Conservation (phyloP, 768 basidiomycete genomes). For the Cantharellus cinnabarinus region DNA sequence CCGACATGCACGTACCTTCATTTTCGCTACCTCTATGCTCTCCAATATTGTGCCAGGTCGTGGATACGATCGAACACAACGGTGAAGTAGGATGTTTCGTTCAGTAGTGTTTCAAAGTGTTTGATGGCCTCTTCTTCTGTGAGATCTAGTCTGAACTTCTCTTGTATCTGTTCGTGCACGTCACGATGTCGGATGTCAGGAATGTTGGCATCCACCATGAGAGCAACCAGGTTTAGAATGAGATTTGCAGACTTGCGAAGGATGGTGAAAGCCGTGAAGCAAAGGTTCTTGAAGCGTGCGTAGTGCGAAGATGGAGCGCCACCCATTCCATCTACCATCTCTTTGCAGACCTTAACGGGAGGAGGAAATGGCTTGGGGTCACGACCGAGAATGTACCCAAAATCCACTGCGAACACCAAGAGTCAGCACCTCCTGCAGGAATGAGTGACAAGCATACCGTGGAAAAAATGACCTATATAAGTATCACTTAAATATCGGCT, state of each 20-base stretch:
- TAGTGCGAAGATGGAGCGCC: constrained; percentile 91
- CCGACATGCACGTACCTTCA: too few relatives aligned
- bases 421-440: background rate
- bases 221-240: constrained; percentile 82
- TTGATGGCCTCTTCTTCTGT: constrained; percentile 96
- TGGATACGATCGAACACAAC: constrained; percentile 89
- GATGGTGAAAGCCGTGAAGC: constrained; percentile 94
- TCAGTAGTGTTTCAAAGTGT: constrained; percentile 81
- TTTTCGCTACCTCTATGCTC: too few relatives aligned
- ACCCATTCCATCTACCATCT: constrained; percentile 99
- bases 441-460: constrained; percentile 31
- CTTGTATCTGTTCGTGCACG: constrained; percentile 77
- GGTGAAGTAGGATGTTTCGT: constrained; percentile 87
- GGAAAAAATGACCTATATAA: constrained; percentile 73
- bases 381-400: constrained; percentile 92
- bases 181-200: constrained; percentile 89
- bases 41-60: constrained; percentile 56
- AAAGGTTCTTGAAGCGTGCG: constrained; percentile 85
- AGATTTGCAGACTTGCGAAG: constrained; percentile 93
- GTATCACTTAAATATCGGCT: background rate
- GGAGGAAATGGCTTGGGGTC: constrained; percentile 97
- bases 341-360: constrained; percentile 94
- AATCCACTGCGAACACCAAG: constrained; percentile 46
- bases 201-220: constrained; percentile 96
- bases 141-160: constrained; percentile 86